These are phyloP conservation scores for Botrytis elliptica DNA, from an alignment of 2,329 filamentous ascomycete species.

Conservation along the genomic window DNA sequence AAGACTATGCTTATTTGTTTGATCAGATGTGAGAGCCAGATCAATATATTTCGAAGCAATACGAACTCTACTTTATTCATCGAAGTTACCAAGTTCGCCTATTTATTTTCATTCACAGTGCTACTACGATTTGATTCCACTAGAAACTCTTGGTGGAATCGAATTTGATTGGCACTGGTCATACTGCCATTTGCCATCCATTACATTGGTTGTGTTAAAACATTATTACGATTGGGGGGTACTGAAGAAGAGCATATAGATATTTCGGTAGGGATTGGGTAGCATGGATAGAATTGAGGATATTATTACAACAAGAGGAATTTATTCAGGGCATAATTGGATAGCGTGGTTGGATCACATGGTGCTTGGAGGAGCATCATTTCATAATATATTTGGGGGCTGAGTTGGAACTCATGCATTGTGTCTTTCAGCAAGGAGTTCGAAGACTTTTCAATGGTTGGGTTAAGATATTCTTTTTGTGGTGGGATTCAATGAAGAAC, in stretches of 20 bases:
- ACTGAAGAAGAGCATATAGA: neutral
- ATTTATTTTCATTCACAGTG: neutral
- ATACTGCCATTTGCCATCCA: neutral
- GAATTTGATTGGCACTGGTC: neutral
- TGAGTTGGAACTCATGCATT: neutral
- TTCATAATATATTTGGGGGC: neutral
- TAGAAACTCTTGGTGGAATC: neutral
- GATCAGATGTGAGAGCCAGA: neutral
- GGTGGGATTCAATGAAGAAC: neutral
- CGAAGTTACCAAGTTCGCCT: neutral
- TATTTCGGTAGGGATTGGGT: neutral
- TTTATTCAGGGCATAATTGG: neutral
- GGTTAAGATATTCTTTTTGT: neutral
- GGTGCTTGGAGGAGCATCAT: neutral
- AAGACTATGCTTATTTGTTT: neutral
- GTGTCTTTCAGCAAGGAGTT: neutral
- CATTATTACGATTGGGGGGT: neutral
- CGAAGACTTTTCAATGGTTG: neutral
- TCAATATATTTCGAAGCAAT: too few species aligned
- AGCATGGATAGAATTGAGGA: neutral
- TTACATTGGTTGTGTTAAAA: neutral
- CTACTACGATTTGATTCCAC: neutral
- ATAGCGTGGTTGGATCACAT: neutral
- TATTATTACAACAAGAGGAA: neutral
- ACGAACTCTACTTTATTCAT: neutral